Evolutionary conservation across 2,329 filamentous ascomycete species (phyloP), one percentile per base, ranked within the genome.

Genomic region (Capronia epimyces): DNA sequence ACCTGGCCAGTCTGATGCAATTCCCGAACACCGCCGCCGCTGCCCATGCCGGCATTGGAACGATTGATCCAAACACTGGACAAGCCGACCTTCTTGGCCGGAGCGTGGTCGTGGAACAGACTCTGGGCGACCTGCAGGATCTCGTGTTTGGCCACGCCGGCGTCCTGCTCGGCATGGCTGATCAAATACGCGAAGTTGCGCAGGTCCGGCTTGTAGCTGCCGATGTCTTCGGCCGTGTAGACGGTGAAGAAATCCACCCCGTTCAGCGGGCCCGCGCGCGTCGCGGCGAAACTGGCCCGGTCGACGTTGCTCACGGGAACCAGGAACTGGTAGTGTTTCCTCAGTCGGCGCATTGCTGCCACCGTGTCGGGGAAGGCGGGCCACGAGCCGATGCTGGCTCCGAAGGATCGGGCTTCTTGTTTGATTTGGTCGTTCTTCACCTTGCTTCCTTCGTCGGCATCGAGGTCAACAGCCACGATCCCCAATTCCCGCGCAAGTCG

Each of bases 191-290:
- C 71, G 58, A 89, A 89, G 61, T 87, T 88, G 22, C 65, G 64
- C 31, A 68, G 64, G 54, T 78, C 69, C 0, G 86, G 86, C 70
- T 89, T 89, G 66, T 89, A 89, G 5, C 72, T 75, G 1, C 86
- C 84, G 46, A 89, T 80, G 39, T 85, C 78, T 66, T 89, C 73
- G 1, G 86, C 86, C 2, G 84, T 87, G 66, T 84, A 80, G 20
- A 86, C 71, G 10, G 76, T 75, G 60, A 86, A 83, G 61, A 88
- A 83, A 10, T 69, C 52, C 36, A 78, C 72, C 0, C 74, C 76
- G 15, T 69, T 64, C 10, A 87, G 67, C 21, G 75, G 73, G 0
- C 73, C 71, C 0, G 65, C 62, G 5, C 74, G 69, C 1, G 75
- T 76, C 18, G 66, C 65, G 0, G 64, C 57, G 56, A 82, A 81